Percentiles rank a stretch among this genome's conserved stretches.
phyloP scores from a whole-genome alignment of 495 filamentous ascomycete species.

The Ascodesmis nigricans region DNA sequence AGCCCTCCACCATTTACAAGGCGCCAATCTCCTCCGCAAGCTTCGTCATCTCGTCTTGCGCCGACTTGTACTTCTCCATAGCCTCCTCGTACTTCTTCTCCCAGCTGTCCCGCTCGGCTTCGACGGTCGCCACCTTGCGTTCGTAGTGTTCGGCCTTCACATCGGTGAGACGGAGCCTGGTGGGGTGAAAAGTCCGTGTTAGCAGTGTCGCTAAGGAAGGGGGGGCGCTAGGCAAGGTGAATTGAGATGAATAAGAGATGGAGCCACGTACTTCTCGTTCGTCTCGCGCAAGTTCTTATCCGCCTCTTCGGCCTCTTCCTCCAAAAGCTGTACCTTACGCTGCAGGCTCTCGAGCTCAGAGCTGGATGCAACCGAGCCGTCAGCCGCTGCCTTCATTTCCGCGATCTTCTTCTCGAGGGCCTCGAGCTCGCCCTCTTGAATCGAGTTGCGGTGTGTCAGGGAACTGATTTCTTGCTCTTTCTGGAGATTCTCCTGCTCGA shows the following conservation, averaged over 20 bases:
- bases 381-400: constrained; percentile 56
- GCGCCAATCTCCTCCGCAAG: constrained; percentile 75
- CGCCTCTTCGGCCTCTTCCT: constrained; percentile 90
- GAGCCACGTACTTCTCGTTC: constrained; percentile 72
- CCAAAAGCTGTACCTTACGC: constrained; percentile 78
- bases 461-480: constrained; percentile 98
- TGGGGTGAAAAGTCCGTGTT: constrained; percentile 7
- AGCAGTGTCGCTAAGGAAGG: constrained; percentile 5
- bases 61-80: constrained; percentile 57
- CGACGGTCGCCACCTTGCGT: constrained; percentile 94
- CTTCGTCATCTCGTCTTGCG: constrained; percentile 80
- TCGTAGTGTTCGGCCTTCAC: constrained; percentile 98
- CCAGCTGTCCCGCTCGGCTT: constrained; percentile 71
- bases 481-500: constrained; percentile 82
- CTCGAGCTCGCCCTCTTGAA: constrained; percentile 77
- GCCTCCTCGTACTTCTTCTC: constrained; percentile 95
- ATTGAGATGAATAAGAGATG: background rate
- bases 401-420: constrained; percentile 58
- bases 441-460: constrained; percentile 68
- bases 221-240: background rate
- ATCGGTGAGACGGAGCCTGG: constrained; percentile 89
- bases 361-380: constrained; percentile 48
- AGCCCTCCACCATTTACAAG: constrained; percentile 51
- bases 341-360: constrained; percentile 73
- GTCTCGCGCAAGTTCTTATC: constrained; percentile 87